Conservation (phyloP, 2,329 filamentous ascomycete genomes). For the Nemania sp. region DNA sequence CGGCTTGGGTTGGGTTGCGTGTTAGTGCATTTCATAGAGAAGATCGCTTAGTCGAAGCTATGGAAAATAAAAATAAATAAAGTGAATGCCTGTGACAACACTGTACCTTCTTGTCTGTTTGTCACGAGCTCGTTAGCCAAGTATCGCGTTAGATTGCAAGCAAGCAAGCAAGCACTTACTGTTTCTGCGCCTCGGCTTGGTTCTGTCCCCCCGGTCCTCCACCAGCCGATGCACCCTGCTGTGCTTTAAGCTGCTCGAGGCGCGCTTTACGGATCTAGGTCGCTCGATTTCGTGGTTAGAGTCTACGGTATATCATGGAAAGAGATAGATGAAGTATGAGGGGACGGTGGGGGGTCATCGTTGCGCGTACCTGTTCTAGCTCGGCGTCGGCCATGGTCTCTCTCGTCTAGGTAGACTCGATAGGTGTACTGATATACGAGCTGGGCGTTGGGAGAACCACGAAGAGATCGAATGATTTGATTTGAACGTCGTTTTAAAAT, state of each 20-base stretch:
- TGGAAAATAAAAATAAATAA: no score
- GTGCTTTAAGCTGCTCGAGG: slow-evolving; percentile 89
- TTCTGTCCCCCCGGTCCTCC: slow-evolving; percentile 59
- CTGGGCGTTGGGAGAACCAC: not conserved
- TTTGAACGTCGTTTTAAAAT: no score
- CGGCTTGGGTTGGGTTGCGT: slow-evolving; percentile 55
- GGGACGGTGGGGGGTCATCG: not conserved
- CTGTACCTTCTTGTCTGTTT: slow-evolving; percentile 56
- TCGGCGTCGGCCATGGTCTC: slow-evolving; percentile 55
- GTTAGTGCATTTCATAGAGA: no score
- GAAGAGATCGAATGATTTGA: not conserved
- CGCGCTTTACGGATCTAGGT: slow-evolving; percentile 88
- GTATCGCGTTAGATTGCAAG: not conserved
- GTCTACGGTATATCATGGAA: not conserved
- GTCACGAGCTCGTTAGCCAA: slow-evolving; percentile 27
- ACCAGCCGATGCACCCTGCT: slow-evolving; percentile 64
- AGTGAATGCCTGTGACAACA: not conserved
- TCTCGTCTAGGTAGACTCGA: not conserved
- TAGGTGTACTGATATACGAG: not conserved
- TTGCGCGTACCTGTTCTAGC: slow-evolving; percentile 51
- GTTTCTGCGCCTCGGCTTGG: slow-evolving; percentile 72
- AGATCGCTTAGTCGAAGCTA: no score
- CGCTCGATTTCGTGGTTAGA: not conserved
- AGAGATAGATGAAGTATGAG: no score
- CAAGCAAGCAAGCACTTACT: slow-evolving; percentile 59